A percentile compares a stretch with the other conserved stretches of the same genome.
Conservation (phyloP, 2,329 filamentous ascomycete genomes). For the Zymoseptoria brevis region DNA sequence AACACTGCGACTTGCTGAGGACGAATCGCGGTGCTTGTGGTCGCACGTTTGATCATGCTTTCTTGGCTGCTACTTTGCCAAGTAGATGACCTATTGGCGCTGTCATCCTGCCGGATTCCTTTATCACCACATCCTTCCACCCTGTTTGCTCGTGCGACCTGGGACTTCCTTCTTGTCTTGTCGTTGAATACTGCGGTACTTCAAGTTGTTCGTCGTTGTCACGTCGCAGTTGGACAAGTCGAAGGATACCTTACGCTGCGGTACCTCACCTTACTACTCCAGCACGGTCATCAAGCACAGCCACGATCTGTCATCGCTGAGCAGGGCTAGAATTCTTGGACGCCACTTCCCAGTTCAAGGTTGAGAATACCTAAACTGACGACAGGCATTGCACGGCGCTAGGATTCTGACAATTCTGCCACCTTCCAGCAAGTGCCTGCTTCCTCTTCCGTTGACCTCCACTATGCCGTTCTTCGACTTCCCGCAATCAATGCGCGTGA, state of each 20-base stretch:
- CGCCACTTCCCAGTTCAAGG: not conserved
- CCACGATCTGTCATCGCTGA: not conserved
- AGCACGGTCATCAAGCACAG: not conserved
- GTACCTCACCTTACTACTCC: not conserved
- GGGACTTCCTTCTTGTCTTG: not conserved
- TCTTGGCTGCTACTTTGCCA: too few relatives aligned
- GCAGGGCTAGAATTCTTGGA: not conserved
- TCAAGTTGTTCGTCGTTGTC: not conserved
- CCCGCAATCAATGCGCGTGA: slow-evolving; percentile 40
- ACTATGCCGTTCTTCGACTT: slow-evolving; percentile 39
- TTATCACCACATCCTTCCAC: not conserved
- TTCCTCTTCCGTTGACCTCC: not conserved
- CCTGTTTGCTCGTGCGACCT: not conserved
- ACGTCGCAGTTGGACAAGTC: not conserved
- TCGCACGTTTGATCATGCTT: too few relatives aligned
- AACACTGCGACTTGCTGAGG: too few relatives aligned
- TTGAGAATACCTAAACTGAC: not conserved
- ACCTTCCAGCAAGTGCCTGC: not conserved
- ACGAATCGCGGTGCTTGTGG: too few relatives aligned
- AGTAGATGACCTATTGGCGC: too few relatives aligned
- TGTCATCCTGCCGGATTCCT: not conserved
- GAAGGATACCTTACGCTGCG: too few relatives aligned
- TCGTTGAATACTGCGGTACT: not conserved
- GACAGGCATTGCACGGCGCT: not conserved
- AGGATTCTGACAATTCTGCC: not conserved